Percentiles rank a stretch among this genome's conserved stretches.
Conservation (phyloP, 352 stramenopile genomes). For the Thraustochytrium striatum region DNA sequence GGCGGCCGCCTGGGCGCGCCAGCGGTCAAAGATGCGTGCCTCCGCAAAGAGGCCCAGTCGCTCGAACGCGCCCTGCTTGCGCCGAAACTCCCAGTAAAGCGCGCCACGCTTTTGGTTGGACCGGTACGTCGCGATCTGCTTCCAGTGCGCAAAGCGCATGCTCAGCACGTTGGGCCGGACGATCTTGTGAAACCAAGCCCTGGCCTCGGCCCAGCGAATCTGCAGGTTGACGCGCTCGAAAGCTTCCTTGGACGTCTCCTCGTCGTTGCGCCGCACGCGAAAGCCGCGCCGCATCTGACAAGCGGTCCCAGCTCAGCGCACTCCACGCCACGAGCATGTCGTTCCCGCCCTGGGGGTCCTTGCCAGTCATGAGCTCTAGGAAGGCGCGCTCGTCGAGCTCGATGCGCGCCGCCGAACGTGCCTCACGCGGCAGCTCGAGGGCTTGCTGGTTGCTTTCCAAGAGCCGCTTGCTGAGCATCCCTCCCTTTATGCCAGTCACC, state of each 20-base stretch:
- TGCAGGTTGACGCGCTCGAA: slow-evolving; percentile 23
- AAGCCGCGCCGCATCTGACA: not conserved
- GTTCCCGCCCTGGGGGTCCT: not conserved
- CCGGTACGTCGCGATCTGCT: not conserved
- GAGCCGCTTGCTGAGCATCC: not conserved
- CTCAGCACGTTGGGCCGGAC: slow-evolving; percentile 1
- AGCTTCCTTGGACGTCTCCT: not conserved
- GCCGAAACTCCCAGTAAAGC: not conserved
- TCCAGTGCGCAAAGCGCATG: slow-evolving; percentile 11
- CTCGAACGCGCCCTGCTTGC: slow-evolving; percentile 1
- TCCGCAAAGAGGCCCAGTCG: slow-evolving; percentile 6
- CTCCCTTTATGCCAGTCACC: not conserved
- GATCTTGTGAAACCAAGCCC: not conserved
- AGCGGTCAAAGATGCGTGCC: slow-evolving; percentile 3
- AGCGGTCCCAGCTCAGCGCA: slow-evolving; percentile 8
- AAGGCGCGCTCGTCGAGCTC: not conserved
- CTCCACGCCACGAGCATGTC: not conserved
- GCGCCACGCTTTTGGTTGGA: slow-evolving; percentile 1
- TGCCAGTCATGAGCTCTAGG: not conserved
- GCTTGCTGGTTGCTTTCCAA: not conserved
- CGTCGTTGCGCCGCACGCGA: not conserved
- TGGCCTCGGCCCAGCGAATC: slow-evolving; percentile 25
- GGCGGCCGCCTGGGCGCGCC: not conserved
- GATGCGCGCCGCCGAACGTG: not conserved
- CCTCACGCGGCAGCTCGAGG: not conserved